These are phyloP conservation scores for Zymoseptoria passerinii DNA, from an alignment of 2,329 filamentous ascomycete species.

Conservation along the genomic window DNA sequence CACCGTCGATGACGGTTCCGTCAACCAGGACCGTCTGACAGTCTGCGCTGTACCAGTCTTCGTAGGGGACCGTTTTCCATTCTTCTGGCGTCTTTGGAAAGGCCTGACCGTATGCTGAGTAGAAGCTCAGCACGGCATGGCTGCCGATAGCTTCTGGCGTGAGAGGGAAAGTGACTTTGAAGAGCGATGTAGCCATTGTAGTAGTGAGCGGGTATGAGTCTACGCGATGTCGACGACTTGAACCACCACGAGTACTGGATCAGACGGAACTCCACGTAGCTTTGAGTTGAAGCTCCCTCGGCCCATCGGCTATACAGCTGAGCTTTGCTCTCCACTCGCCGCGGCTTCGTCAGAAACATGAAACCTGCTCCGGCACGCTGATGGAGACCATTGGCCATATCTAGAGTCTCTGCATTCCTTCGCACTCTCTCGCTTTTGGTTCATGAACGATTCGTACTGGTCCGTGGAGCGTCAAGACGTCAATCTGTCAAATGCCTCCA, in stretches of 20 bases:
- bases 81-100: constrained; percentile 9
- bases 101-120: constrained; percentile 6
- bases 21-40: constrained; percentile 5
- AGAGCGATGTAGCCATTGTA: neutral
- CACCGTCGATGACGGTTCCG: neutral
- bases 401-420: neutral
- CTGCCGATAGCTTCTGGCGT: neutral
- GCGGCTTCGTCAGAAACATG: neutral
- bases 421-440: neutral
- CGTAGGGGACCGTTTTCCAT: constrained; percentile 1
- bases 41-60: constrained; percentile 6
- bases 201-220: neutral
- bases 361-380: neutral
- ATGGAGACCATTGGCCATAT: no score
- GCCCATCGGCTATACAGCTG: neutral
- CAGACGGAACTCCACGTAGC: no score
- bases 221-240: no score
- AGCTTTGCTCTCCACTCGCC: neutral
- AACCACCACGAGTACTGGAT: no score
- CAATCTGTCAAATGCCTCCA: constrained; percentile 33
- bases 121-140: constrained; percentile 8
- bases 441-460: neutral
- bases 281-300: neutral
- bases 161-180: constrained; percentile 3
- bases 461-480: neutral